These are phyloP conservation scores for Oryza meyeriana DNA, from an alignment of 176 grass and related monocot species.

Conservation along the genomic window DNA sequence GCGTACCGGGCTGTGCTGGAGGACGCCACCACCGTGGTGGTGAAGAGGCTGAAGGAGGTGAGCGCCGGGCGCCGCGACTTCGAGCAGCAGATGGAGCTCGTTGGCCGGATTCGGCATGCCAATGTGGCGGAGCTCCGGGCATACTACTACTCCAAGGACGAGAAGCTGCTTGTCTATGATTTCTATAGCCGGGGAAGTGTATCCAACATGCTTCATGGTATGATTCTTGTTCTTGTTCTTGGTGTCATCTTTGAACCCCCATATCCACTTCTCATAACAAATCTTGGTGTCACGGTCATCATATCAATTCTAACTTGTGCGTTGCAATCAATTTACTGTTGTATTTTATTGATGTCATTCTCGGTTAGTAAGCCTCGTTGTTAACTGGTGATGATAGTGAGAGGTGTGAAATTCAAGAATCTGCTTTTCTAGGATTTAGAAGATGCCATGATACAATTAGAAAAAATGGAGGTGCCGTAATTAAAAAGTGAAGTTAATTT, in stretches of 20 bases:
- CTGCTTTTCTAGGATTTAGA: neutral
- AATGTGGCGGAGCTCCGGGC: conserved; percentile 83
- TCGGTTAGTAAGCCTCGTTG: neutral
- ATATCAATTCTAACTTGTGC: neutral
- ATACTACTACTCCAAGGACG: conserved; percentile 98
- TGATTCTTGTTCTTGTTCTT: neutral
- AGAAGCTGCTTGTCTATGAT: conserved; percentile 93
- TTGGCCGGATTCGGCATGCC: conserved; percentile 66
- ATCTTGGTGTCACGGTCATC: neutral
- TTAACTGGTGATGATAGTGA: neutral
- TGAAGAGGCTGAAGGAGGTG: conserved; percentile 93
- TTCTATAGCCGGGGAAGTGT: conserved; percentile 73
- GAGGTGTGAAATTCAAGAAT: neutral
- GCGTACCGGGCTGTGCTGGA: conserved; percentile 87
- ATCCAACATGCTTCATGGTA: conserved; percentile 91
- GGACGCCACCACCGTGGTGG: conserved; percentile 84
- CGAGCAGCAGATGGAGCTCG: conserved; percentile 94
- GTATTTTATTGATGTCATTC: neutral
- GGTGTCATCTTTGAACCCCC: neutral
- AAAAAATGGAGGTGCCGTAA: neutral
- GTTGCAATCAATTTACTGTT: neutral
- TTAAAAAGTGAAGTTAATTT: neutral
- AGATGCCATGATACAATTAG: neutral
- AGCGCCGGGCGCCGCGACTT: conserved; percentile 74
- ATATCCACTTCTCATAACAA: neutral